These are phyloP conservation scores for Calonectria pteridis DNA, from an alignment of 2,329 filamentous ascomycete genomes.

Conservation along the genomic window DNA sequence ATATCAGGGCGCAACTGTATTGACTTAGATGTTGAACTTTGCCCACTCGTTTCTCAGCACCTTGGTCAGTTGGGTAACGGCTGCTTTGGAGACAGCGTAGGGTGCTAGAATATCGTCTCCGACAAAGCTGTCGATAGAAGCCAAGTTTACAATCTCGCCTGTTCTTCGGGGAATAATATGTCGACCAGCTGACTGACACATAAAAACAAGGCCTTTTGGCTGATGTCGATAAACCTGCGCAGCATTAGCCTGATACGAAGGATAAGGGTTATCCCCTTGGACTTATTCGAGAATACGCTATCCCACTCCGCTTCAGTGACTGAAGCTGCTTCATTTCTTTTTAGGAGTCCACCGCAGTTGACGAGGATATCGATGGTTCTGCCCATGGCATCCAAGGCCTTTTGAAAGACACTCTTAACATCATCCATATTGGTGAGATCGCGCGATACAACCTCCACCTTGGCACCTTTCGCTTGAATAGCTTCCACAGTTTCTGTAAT, in stretches of 20 bases:
- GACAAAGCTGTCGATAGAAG: constrained; percentile 23
- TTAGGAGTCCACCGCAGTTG: constrained; percentile 26
- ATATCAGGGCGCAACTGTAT: constrained; percentile 25
- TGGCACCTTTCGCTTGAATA: constrained; percentile 18
- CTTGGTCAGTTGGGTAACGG: constrained; percentile 28
- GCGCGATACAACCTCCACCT: constrained; percentile 6
- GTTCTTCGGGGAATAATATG: constrained; percentile 21
- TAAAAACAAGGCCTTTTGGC: constrained; percentile 22
- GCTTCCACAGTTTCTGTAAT: constrained; percentile 14
- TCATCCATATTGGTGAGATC: constrained; percentile 21
- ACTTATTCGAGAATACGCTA: neutral
- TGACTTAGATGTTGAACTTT: constrained; percentile 28
- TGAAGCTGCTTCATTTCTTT: neutral
- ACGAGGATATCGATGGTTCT: constrained; percentile 25
- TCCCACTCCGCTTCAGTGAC: constrained; percentile 25
- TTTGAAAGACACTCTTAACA: constrained; percentile 21
- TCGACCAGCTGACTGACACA: constrained; percentile 24
- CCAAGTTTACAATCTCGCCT: constrained; percentile 29
- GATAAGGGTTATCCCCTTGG: no score
- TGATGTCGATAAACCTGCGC: constrained; percentile 21
- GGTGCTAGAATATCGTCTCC: constrained; percentile 8
- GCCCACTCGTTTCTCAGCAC: constrained; percentile 28
- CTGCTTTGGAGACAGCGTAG: constrained; percentile 23
- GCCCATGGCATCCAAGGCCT: constrained; percentile 21
- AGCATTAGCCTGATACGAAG: neutral